These are phyloP conservation scores for Mucor irregularis DNA, from an alignment of 371 early-diverging fungal species.

Conservation along the genomic window DNA sequence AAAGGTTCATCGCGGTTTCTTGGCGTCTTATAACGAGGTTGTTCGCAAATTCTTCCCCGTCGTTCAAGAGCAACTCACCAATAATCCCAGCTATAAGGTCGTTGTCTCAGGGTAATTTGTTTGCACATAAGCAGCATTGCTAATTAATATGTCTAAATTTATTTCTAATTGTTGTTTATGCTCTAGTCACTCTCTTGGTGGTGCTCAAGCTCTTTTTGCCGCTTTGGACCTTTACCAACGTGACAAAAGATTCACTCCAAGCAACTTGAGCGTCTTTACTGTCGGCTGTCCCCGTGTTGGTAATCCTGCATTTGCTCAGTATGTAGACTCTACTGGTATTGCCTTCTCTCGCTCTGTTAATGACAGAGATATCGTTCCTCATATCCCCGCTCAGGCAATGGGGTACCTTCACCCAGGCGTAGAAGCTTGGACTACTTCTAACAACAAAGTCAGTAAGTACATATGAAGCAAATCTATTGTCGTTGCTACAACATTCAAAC, in stretches of 20 bases:
- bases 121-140: not conserved
- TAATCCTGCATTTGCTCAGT: constrained; percentile 42
- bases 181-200: constrained; percentile 30
- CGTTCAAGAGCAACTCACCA: constrained; percentile 1
- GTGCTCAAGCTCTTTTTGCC: constrained; percentile 24
- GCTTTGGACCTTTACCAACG: constrained; percentile 20
- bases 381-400: constrained; percentile 46
- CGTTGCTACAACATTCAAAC: not conserved
- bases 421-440: constrained; percentile 47
- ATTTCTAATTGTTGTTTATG: not conserved
- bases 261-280: constrained; percentile 19
- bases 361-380: constrained; percentile 38
- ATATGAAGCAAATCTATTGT: not conserved
- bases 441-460: constrained; percentile 13
- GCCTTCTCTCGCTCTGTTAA: constrained; percentile 43
- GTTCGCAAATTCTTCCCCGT: not conserved
- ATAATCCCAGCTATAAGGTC: constrained; percentile 13
- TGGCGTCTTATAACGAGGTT: constrained; percentile 1
- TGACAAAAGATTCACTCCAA: constrained; percentile 2
- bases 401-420: constrained; percentile 45
- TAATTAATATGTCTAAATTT: not conserved
- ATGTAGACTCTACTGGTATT: constrained; percentile 31
- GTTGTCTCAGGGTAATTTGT: constrained; percentile 24
- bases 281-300: constrained; percentile 55
- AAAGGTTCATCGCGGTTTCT: constrained; percentile 18